These are phyloP conservation scores for Erysimum pusillum DNA, from an alignment of 441 rosid species.

Conservation along the genomic window DNA sequence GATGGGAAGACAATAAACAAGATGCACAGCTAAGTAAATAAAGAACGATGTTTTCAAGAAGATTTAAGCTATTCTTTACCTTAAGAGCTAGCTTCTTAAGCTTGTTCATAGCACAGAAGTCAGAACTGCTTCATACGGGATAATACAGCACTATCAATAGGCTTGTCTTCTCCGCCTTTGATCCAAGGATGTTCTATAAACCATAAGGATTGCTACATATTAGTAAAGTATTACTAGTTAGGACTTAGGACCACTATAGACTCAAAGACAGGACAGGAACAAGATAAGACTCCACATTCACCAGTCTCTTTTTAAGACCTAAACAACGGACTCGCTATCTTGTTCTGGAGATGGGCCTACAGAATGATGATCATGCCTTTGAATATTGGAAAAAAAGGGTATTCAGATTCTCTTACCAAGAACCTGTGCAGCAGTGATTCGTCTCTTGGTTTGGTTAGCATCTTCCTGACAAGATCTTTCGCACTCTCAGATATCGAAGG, in stretches of 20 bases:
- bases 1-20: background rate
- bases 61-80: slow-evolving; percentile 47
- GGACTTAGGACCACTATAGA: slow-evolving; percentile 23
- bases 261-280: background rate
- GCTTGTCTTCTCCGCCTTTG: slow-evolving; percentile 84
- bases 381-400: too few relatives aligned
- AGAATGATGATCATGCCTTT: too few relatives aligned
- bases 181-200: slow-evolving; percentile 92
- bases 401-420: too few relatives aligned
- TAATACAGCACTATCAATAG: slow-evolving; percentile 85
- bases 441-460: slow-evolving; percentile 77
- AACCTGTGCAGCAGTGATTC: slow-evolving; percentile 82
- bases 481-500: slow-evolving; percentile 86
- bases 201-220: slow-evolving; percentile 44
- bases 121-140: slow-evolving; percentile 97
- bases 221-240: slow-evolving; percentile 37
- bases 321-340: too few relatives aligned
- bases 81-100: slow-evolving; percentile 91
- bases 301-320: background rate
- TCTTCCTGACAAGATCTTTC: slow-evolving; percentile 88
- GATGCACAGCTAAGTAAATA: background rate
- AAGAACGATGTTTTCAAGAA: background rate
- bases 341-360: too few relatives aligned
- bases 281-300: background rate
- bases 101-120: slow-evolving; percentile 96